Evolutionary conservation across 768 basidiomycete species (phyloP), one percentile per base, ranked within the genome.

Genomic region (Mycena belliarum): DNA sequence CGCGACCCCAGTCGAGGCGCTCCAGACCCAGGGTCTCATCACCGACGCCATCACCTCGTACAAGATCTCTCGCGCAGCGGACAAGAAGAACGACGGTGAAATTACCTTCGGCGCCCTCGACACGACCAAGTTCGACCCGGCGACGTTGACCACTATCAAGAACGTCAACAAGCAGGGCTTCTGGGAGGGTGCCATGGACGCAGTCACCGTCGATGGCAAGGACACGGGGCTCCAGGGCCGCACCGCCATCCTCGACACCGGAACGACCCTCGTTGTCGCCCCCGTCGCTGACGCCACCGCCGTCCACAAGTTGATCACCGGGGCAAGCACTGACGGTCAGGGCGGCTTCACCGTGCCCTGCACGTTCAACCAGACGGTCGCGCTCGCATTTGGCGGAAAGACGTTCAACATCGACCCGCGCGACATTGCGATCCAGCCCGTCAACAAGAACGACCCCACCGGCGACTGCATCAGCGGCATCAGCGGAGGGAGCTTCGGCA

Each of bases 381-480:
- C 78, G 0, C 66, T 88, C 54, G 70, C 75, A 0, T 82, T 85
- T 61, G 79, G 79, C 41, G 75, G 75, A 9, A 73, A 72, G 26
- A 33, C 63, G 0, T 86, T 82, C 68, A 60, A 78, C 24, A 90
- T 91, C 63, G 81, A 88, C 60, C 77, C 88, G 3, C 73, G 78
- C 49, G 88, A 93, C 69, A 72, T 93, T 47, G 78, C 84, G 1
- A 79, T 89, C 70, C 68, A 78, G 28, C 78, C 72, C 49, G 65
- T 79, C 6, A 81, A 88, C 44, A 56, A 84, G 23, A 70, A 79
- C 62, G 65, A 76, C 64, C 84, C 82, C 41, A 69, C 80, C 37
- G 89, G 89, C 28, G 78, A 81, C 61, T 95, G 93, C 69, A 64
- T 82, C 12, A 88, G 87, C 50, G 88, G 89, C 16, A 88, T 95